Base-by-base conservation (phyloP, 148 eudicot species). In the Agrostemma githago region DNA sequence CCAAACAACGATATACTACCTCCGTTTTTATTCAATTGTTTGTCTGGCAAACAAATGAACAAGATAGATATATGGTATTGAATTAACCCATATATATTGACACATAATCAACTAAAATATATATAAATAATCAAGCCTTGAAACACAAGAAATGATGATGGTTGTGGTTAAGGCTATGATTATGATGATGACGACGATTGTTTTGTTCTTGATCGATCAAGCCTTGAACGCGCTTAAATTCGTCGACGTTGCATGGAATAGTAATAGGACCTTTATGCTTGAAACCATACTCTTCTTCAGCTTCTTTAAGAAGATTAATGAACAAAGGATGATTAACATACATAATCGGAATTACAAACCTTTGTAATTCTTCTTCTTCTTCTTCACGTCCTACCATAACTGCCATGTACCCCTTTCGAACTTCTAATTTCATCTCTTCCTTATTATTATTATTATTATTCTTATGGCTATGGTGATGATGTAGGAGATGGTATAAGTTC, bases 281-380 rank as follows among this genome's bases (percentile, higher is more conserved):
- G 67, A 95, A 95, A 1, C 96, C 98, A 60, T 90, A 95, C 75
- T 90, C 98, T 63, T 95, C 88, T 71, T 95, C 97, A 11, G 97
- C 96, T 77, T 86, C 93, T 72, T 92, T 88, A 60, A 95, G 77
- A 48, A 95, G 72, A 59, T 86, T 81, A 70, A 86, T 48, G 67
- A 95, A 95, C 17, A 87, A 68, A 6, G 98, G 98, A 41, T 95
- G 98, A 62, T 92, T 90, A 15, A 89, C 83, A 74, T 95, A 92
- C 1, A 84, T 74, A 3, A 92, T 88, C 2, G 98, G 98, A 8
- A 95, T 79, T 0, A 90, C 70, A 62, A 95, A 88, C 83, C 90
- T 85, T 79, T 88, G 83, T 12, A 87, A 82, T 75, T 95, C 82
- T 79, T 83, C 92, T 44, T 85, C 92, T 44, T 85, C 93, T 72